Percentiles rank a stretch among this genome's conserved stretches.
Conservation (phyloP, 192 early-diverging fungal species). For the Coemansia sp. region DNA sequence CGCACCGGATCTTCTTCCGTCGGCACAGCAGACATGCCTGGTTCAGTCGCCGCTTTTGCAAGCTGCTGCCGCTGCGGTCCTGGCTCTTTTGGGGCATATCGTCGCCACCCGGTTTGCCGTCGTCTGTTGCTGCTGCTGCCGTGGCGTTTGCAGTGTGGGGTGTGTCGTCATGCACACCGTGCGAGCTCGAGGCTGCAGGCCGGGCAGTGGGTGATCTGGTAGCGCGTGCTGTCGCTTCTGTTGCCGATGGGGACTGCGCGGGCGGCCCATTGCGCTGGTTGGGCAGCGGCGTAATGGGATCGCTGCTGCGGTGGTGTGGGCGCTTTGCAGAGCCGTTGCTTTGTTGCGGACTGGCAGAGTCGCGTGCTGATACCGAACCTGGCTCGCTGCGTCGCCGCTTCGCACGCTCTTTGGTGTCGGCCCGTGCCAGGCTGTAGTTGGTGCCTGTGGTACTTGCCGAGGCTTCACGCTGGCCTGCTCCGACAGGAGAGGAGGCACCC, state of each 20-base stretch:
- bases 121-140: background rate
- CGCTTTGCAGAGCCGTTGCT: background rate
- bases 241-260: too few species aligned
- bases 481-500: background rate
- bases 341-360: too few species aligned
- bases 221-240: background rate
- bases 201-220: background rate
- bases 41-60: constrained; percentile 44
- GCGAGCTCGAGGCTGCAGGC: constrained; percentile 5
- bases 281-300: too few species aligned
- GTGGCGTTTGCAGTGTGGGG: background rate
- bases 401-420: constrained; percentile 5
- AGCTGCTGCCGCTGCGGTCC: constrained; percentile 5
- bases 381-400: constrained; percentile 20
- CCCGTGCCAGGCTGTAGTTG: background rate
- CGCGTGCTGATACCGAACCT: background rate
- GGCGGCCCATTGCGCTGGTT: too few species aligned
- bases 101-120: background rate
- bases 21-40: constrained; percentile 47
- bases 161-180: constrained; percentile 9
- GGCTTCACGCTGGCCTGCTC: background rate
- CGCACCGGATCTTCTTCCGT: constrained; percentile 48
- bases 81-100: too few species aligned
- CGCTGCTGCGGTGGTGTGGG: too few species aligned
- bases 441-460: background rate